phyloP scores from a whole-genome alignment of 306 rosid species.

The Rosa multiflora region DNA sequence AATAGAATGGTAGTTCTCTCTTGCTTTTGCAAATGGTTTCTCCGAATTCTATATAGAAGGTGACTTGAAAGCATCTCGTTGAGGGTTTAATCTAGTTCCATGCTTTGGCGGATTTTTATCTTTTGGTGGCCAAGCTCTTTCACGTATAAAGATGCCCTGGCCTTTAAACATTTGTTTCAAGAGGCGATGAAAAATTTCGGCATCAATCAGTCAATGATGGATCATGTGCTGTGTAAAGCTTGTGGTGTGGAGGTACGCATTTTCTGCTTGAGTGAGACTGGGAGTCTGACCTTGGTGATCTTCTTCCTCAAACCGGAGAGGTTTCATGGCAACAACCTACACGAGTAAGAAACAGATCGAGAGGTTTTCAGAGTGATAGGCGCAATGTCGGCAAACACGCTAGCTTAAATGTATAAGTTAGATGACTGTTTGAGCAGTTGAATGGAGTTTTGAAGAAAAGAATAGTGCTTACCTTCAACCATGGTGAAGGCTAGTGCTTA shows the following conservation, averaged over 20 bases:
- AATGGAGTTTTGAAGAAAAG: too few relatives aligned
- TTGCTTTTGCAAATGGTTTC: background rate
- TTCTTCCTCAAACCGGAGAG: too few relatives aligned
- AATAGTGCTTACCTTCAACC: too few relatives aligned
- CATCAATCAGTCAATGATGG: background rate
- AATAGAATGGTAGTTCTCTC: too few relatives aligned
- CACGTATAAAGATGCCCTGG: too few relatives aligned
- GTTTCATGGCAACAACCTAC: too few relatives aligned
- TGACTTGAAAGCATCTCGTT: background rate
- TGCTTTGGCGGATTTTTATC: background rate
- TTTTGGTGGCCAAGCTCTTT: background rate
- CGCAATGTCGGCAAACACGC: too few relatives aligned
- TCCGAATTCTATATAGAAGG: background rate
- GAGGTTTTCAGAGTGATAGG: too few relatives aligned
- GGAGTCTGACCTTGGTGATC: background rate
- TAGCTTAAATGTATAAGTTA: too few relatives aligned
- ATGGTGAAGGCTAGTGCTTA: too few relatives aligned
- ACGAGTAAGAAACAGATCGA: too few relatives aligned
- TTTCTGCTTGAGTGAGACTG: background rate
- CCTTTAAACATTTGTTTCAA: background rate
- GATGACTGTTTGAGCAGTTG: too few relatives aligned
- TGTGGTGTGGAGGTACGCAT: background rate
- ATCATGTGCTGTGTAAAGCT: background rate
- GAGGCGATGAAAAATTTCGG: background rate
- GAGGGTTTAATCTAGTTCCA: background rate